Evolutionary conservation across 2,329 filamentous ascomycete species (phyloP), one percentile per base, ranked within the genome.

Genomic region (Diaporthe amygdali): DNA sequence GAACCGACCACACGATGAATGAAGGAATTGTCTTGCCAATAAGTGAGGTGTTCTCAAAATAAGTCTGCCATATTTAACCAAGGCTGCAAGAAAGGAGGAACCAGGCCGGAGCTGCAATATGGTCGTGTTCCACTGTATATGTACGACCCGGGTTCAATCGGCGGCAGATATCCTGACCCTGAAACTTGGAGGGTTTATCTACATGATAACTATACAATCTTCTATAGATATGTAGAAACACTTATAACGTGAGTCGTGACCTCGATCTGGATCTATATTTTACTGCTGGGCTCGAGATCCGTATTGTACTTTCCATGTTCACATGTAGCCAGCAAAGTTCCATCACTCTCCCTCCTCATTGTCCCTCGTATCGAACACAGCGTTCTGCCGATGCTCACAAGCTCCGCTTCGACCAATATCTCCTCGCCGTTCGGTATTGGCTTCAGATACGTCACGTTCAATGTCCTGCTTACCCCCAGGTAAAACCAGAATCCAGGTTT

Each of bases 381-480:
- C 68, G 84, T 84, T 78, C 83, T 85, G 2, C 91, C 91, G 22
- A 86, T 80, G 73, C 90, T 87, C 6, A 92, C 80, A 20, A 91
- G 79, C 75, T 91, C 88, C 74, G 86, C 87, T 74, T 89, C 84
- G 52, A 93, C 77, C 25, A 88, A 75, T 10, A 90, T 81, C 74
- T 84, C 82, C 1, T 80, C 81, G 12, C 88, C 90, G 15, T 79
- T 77, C 1, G 88, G 87, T 3, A 88, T 85, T 1, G 92, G 92
- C 1, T 90, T 85, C 72, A 94, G 80, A 78, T 93, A 94, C 0
- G 90, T 93, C 51, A 92, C 86, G 76, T 87, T 90, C 68, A 94
- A 83, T 32, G 89, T 91, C 71, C 92, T 86, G 77, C 85, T 90
- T 32, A 94, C 91, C 46, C 92, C 92, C 30, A 91, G 84, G 47